phyloP scores from a whole-genome alignment of 2,329 filamentous ascomycete species.

The Arthrobotrys sphaeroides region DNA sequence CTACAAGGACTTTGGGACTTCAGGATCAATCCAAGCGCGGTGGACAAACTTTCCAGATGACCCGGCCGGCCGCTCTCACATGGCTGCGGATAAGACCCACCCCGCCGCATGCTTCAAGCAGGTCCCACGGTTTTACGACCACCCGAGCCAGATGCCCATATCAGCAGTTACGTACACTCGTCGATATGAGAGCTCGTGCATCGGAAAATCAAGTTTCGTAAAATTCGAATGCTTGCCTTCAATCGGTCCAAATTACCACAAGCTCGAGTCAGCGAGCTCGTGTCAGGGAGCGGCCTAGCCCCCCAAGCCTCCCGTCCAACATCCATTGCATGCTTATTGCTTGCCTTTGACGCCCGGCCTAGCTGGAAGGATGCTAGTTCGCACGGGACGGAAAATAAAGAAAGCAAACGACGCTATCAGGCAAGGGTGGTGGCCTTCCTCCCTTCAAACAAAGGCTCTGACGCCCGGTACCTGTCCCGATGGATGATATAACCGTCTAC shows the following conservation, averaged over 20 bases:
- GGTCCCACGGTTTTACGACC: conserved; percentile 7
- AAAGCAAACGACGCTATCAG: conserved; percentile 1
- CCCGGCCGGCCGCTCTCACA: conserved; percentile 1
- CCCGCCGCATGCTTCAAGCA: conserved; percentile 3
- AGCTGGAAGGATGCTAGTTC: conserved; percentile 21
- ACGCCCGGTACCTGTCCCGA: conserved; percentile 36
- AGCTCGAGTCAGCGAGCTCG: conserved; percentile 10
- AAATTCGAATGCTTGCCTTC: conserved; percentile 1
- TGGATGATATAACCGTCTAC: conserved; percentile 39
- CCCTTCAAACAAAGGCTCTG: conserved; percentile 40
- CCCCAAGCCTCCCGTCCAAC: conserved; percentile 4
- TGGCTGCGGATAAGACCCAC: conserved; percentile 9
- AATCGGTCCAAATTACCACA: conserved; percentile 12
- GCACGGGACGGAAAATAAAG: conserved; percentile 44
- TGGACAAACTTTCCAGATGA: background rate
- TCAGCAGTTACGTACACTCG: conserved; percentile 9
- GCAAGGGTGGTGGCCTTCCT: conserved; percentile 1
- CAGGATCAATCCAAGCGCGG: background rate
- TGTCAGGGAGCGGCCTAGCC: background rate
- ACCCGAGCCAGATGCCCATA: conserved; percentile 5
- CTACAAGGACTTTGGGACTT: background rate
- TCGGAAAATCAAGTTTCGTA: conserved; percentile 16
- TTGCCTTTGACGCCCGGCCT: conserved; percentile 11
- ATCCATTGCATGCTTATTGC: background rate
- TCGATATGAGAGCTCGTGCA: conserved; percentile 12